These are phyloP conservation scores for Arxiozyma slooffiae DNA, from an alignment of 1,139 yeast species.

Conservation along the genomic window DNA sequence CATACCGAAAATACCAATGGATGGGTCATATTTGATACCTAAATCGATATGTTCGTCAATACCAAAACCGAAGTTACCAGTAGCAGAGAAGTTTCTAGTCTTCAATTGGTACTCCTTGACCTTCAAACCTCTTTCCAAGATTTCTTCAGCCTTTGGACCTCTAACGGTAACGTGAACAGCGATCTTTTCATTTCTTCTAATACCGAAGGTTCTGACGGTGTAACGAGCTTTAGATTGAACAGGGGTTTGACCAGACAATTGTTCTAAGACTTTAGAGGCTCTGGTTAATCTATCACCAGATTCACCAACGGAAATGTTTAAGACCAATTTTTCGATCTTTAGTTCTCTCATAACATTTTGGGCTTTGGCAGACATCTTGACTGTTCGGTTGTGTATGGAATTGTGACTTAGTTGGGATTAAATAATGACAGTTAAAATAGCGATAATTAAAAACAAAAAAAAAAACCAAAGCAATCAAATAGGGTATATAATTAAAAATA, in stretches of 20 bases:
- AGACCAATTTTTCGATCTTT: slow-evolving; percentile 98
- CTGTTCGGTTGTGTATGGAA: slow-evolving; percentile 19
- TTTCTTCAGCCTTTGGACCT: slow-evolving; percentile 99
- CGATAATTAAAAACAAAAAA: neutral
- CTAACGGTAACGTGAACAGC: slow-evolving; percentile 99
- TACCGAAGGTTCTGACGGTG: slow-evolving; percentile 99
- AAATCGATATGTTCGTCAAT: slow-evolving; percentile 98
- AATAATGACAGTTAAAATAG: no score
- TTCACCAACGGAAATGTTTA: slow-evolving; percentile 99
- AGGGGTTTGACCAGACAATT: slow-evolving; percentile 99
- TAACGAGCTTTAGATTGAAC: slow-evolving; percentile 99
- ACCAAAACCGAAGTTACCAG: slow-evolving; percentile 99
- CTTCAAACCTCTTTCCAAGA: slow-evolving; percentile 98
- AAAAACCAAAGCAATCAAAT: no score
- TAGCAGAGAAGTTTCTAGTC: slow-evolving; percentile 88
- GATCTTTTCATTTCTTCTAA: slow-evolving; percentile 99
- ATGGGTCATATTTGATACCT: slow-evolving; percentile 99
- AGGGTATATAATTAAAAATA: no score
- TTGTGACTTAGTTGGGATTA: neutral
- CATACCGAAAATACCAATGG: slow-evolving; percentile 99
- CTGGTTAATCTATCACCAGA: slow-evolving; percentile 99
- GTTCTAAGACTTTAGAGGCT: slow-evolving; percentile 99
- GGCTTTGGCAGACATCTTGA: slow-evolving; percentile 37
- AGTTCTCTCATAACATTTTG: slow-evolving; percentile 93
- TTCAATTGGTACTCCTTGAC: slow-evolving; percentile 98